These are phyloP conservation scores for Mycena venus DNA, from an alignment of 768 basidiomycete genomes.

Conservation along the genomic window DNA sequence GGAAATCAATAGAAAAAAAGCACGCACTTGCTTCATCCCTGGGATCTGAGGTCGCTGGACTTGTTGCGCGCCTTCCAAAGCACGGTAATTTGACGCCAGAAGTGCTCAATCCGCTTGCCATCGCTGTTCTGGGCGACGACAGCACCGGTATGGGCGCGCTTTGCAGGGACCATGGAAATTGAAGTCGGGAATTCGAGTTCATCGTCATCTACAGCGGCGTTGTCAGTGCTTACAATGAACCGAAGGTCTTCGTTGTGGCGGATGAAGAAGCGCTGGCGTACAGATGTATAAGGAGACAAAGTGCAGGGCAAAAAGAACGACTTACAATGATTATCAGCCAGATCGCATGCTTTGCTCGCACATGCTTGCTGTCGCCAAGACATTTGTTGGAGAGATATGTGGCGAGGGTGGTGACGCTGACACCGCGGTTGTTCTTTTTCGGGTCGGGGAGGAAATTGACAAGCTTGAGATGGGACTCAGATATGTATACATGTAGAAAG, in stretches of 20 bases:
- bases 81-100: neutral
- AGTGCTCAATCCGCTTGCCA: neutral
- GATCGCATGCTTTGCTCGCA: conserved; percentile 1
- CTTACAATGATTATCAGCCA: neutral
- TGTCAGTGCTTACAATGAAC: neutral
- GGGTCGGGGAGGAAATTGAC: neutral
- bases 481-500: neutral
- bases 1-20: neutral
- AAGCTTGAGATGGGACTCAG: neutral
- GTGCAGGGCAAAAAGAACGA: neutral
- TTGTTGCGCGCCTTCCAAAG: neutral
- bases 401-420: neutral
- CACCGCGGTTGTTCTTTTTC: neutral
- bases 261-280: neutral
- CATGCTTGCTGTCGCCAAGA: neutral
- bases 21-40: neutral
- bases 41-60: neutral
- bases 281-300: neutral
- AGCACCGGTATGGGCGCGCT: neutral
- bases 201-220: neutral
- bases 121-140: neutral
- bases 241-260: neutral
- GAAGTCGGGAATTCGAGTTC: neutral
- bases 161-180: neutral
- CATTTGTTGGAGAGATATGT: neutral